Percentiles rank a stretch among this genome's conserved stretches.
phyloP scores from a whole-genome alignment of 768 basidiomycete genomes.

The Mycena floridula region DNA sequence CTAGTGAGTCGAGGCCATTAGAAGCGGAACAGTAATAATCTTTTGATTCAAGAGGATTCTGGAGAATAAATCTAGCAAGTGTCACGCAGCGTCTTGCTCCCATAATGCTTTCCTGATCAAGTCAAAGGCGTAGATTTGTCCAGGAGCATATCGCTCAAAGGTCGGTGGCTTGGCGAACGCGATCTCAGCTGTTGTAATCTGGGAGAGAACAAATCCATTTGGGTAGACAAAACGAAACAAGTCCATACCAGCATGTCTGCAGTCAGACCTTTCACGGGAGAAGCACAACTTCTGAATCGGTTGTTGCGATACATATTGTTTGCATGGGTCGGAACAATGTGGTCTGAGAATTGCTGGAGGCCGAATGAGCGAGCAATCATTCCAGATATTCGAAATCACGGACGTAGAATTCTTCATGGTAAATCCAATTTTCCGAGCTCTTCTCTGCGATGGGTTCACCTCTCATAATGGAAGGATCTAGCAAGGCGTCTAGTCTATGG shows the following conservation, averaged over 20 bases:
- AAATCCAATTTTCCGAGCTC: slow-evolving; percentile 75
- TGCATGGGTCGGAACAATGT: slow-evolving; percentile 38
- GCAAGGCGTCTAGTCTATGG: slow-evolving; percentile 67
- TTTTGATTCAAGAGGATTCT: no score
- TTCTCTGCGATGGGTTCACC: slow-evolving; percentile 43
- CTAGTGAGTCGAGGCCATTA: no score
- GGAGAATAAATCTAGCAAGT: no score
- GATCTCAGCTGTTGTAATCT: slow-evolving; percentile 66
- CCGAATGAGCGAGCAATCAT: background rate
- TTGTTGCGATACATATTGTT: slow-evolving; percentile 71
- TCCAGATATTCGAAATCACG: slow-evolving; percentile 16
- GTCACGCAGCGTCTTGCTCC: no score
- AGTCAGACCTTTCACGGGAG: slow-evolving; percentile 81
- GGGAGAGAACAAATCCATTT: background rate
- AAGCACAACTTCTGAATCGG: slow-evolving; percentile 71
- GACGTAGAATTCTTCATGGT: slow-evolving; percentile 69
- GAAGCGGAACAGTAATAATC: no score
- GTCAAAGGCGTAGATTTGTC: slow-evolving; percentile 32
- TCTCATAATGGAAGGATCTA: slow-evolving; percentile 52
- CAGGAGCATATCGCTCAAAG: slow-evolving; percentile 55
- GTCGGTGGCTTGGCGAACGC: slow-evolving; percentile 46
- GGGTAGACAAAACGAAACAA: background rate
- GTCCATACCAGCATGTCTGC: slow-evolving; percentile 68
- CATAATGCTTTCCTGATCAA: no score
- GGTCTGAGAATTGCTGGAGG: slow-evolving; percentile 54